Conservation (phyloP, 2,329 filamentous ascomycete species). For the Pyricularia grisea region DNA sequence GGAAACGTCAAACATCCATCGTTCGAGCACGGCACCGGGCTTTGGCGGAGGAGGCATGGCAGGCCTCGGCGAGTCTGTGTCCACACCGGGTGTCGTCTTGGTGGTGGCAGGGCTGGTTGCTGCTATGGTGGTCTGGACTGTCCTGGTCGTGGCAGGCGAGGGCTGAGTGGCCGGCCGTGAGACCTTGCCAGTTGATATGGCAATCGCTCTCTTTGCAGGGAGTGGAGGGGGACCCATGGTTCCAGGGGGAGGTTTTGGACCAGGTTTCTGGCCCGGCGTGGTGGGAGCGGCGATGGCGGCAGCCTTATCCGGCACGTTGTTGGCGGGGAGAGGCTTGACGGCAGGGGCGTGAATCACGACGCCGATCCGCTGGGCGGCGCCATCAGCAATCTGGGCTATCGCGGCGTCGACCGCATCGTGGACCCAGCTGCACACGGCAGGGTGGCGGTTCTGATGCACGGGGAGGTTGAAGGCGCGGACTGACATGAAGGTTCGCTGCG, state of each 20-base stretch:
- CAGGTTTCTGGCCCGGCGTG: not conserved
- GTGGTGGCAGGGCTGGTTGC: constrained; percentile 7
- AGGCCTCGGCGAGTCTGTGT: not conserved
- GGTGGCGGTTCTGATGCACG: constrained; percentile 78
- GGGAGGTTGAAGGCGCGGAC: constrained; percentile 75
- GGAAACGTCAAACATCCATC: constrained; percentile 51
- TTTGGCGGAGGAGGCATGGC: constrained; percentile 8
- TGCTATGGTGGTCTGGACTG: constrained; percentile 5
- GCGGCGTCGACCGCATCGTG: constrained; percentile 69
- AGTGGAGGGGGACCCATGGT: not conserved
- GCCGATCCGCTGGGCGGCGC: constrained; percentile 34
- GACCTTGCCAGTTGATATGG: not conserved
- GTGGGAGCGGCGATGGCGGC: not conserved
- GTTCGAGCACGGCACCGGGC: constrained; percentile 38
- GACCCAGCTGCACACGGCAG: constrained; percentile 78
- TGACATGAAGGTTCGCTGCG: constrained; percentile 65
- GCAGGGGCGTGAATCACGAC: constrained; percentile 34
- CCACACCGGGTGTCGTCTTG: not conserved
- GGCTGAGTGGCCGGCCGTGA: not conserved
- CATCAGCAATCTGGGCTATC: constrained; percentile 56
- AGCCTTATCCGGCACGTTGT: not conserved
- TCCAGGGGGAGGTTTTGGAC: not conserved
- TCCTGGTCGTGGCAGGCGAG: not conserved
- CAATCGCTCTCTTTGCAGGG: not conserved
- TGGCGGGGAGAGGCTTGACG: not conserved